Evolutionary conservation across 345 rosid species (phyloP).

Genomic region (Eucalyptus caleyi): DNA sequence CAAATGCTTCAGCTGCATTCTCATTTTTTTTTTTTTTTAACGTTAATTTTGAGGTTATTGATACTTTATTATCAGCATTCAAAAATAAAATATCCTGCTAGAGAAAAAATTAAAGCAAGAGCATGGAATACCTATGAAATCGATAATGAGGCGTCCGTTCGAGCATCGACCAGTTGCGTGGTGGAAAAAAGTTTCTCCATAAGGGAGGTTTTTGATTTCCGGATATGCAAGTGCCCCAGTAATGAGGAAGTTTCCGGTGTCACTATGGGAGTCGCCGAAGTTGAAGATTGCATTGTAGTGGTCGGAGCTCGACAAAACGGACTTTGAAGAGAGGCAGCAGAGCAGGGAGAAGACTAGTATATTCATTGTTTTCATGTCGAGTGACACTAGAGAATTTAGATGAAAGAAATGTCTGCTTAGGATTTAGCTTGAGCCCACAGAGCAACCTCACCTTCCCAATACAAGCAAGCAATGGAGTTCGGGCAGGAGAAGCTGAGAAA

Average conservation of each 20-base stretch:
- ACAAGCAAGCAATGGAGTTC: not conserved
- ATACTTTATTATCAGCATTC: conserved; percentile 23
- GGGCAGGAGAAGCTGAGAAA: not conserved
- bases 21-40: not conserved
- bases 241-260: not conserved
- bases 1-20: not conserved
- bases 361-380: not conserved
- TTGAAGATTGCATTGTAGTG: not conserved
- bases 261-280: not conserved
- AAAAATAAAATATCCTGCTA: not conserved
- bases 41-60: conserved; percentile 12
- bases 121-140: conserved; percentile 20
- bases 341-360: not conserved
- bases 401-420: not conserved
- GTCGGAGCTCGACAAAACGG: not conserved
- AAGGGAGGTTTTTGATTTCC: conserved; percentile 14
- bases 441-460: not conserved
- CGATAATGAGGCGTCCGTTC: not conserved
- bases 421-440: not conserved
- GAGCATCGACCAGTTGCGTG: conserved; percentile 25
- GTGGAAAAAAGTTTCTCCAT: conserved; percentile 41
- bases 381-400: not conserved
- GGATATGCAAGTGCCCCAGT: not conserved
- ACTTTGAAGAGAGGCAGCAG: not conserved
- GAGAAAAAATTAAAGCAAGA: not conserved